Conservation (phyloP, 1,284 basidiomycete genomes). For the Boletus semigastroideus region DNA sequence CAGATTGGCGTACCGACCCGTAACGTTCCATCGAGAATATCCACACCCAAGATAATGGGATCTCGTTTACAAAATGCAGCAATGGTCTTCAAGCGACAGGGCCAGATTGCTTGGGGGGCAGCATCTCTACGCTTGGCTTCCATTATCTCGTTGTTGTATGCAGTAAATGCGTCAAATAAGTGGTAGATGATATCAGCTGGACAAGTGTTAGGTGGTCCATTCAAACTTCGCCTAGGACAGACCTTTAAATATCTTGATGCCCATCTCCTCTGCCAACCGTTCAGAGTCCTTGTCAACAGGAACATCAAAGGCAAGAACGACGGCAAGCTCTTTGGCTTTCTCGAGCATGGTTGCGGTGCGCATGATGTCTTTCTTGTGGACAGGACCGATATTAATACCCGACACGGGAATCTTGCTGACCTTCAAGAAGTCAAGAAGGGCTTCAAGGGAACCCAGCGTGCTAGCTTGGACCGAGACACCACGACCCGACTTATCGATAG, state of each 20-base stretch:
- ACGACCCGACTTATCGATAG: slow-evolving; percentile 91
- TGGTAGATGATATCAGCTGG: slow-evolving; percentile 98
- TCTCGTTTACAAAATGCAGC: slow-evolving; percentile 96
- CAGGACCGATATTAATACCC: slow-evolving; percentile 97
- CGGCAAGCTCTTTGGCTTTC: slow-evolving; percentile 93
- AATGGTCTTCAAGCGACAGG: slow-evolving; percentile 90
- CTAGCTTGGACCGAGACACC: slow-evolving; percentile 99
- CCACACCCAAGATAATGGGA: slow-evolving; percentile 96
- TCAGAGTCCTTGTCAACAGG: slow-evolving; percentile 92
- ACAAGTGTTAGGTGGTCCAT: slow-evolving; percentile 4
- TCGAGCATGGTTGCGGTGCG: slow-evolving; percentile 94
- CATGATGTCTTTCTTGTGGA: slow-evolving; percentile 96
- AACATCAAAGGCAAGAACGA: slow-evolving; percentile 97
- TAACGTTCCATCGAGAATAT: slow-evolving; percentile 91
- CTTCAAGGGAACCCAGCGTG: slow-evolving; percentile 96
- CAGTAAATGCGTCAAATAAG: slow-evolving; percentile 95
- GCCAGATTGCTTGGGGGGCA: slow-evolving; percentile 96
- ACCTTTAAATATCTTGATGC: slow-evolving; percentile 94
- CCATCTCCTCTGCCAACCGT: slow-evolving; percentile 89
- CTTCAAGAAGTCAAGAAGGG: slow-evolving; percentile 94
- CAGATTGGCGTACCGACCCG: slow-evolving; percentile 96
- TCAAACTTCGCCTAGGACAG: background rate
- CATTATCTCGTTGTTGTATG: slow-evolving; percentile 91
- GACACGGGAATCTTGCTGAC: slow-evolving; percentile 96
- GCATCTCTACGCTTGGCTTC: slow-evolving; percentile 94